Evolutionary conservation across 306 rosid species (phyloP).

Genomic region (Spatholobus suberectus): DNA sequence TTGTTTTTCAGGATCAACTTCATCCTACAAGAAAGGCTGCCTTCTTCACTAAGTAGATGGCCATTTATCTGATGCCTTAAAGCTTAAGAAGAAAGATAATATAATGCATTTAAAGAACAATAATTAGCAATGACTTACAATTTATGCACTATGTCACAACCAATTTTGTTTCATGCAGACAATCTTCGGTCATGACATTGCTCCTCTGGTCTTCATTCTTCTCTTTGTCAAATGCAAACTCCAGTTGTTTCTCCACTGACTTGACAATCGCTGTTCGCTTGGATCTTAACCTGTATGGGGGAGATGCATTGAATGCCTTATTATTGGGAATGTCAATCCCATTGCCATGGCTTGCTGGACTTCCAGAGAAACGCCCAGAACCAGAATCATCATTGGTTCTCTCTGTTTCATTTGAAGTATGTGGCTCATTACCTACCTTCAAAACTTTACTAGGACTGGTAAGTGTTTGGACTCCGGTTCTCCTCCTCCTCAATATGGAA

Average conservation of each 20-base stretch:
- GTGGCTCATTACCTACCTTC: slow-evolving; percentile 49
- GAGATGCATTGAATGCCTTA: slow-evolving; percentile 87
- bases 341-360: slow-evolving; percentile 57
- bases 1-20: slow-evolving; percentile 26
- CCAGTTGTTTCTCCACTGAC: slow-evolving; percentile 96
- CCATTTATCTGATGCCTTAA: slow-evolving; percentile 7
- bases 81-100: slow-evolving; percentile 29
- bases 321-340: slow-evolving; percentile 49
- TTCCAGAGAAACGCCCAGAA: slow-evolving; percentile 51
- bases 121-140: slow-evolving; percentile 54
- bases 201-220: slow-evolving; percentile 52
- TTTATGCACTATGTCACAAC: slow-evolving; percentile 59
- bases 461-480: slow-evolving; percentile 46
- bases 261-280: slow-evolving; percentile 76
- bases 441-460: slow-evolving; percentile 50
- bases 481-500: slow-evolving; percentile 88
- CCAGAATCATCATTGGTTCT: slow-evolving; percentile 47
- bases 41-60: neutral
- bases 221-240: slow-evolving; percentile 76
- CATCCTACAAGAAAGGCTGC: slow-evolving; percentile 19
- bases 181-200: slow-evolving; percentile 53
- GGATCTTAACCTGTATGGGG: slow-evolving; percentile 89
- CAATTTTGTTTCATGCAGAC: slow-evolving; percentile 58
- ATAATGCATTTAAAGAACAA: slow-evolving; percentile 16
- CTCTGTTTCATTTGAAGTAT: slow-evolving; percentile 50